phyloP scores from a whole-genome alignment of 306 rosid genomes.

The Cicer cuneatum region DNA sequence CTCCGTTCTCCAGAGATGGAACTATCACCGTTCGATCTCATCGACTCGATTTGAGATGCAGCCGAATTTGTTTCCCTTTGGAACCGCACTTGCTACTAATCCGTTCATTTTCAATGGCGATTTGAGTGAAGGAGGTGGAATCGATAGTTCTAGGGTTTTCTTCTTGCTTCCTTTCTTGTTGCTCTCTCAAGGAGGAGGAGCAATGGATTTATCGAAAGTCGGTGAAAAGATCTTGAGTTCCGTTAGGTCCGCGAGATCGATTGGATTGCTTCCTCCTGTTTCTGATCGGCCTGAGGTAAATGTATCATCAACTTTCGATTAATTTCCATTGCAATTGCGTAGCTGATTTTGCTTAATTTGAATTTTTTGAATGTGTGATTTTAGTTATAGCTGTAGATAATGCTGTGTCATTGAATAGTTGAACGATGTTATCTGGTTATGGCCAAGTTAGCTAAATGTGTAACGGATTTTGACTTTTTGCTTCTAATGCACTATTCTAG shows the following conservation, averaged over 20 bases:
- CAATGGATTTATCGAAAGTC: constrained; percentile 95
- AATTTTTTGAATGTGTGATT: background rate
- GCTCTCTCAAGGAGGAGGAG: constrained; percentile 91
- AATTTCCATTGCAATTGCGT: constrained; percentile 22
- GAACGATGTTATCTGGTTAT: constrained; percentile 1
- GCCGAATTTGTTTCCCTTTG: constrained; percentile 88
- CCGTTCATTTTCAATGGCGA: constrained; percentile 79
- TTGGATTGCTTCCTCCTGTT: constrained; percentile 84
- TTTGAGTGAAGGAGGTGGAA: constrained; percentile 74
- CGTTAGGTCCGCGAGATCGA: constrained; percentile 94
- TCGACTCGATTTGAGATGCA: constrained; percentile 81
- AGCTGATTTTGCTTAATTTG: background rate
- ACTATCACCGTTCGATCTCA: constrained; percentile 47
- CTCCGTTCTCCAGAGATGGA: constrained; percentile 30
- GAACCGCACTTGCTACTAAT: constrained; percentile 74
- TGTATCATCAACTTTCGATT: background rate
- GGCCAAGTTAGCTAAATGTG: constrained; percentile 34
- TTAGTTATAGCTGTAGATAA: constrained; percentile 39
- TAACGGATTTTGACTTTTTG: constrained; percentile 1
- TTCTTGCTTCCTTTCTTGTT: constrained; percentile 85
- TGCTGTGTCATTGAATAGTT: constrained; percentile 27
- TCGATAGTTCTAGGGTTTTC: constrained; percentile 82
- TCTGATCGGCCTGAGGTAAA: constrained; percentile 96
- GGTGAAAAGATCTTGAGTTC: constrained; percentile 97
- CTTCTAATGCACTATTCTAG: background rate